phyloP scores from a whole-genome alignment of 2,329 filamentous ascomycete genomes.

The Monosporascus sp. region DNA sequence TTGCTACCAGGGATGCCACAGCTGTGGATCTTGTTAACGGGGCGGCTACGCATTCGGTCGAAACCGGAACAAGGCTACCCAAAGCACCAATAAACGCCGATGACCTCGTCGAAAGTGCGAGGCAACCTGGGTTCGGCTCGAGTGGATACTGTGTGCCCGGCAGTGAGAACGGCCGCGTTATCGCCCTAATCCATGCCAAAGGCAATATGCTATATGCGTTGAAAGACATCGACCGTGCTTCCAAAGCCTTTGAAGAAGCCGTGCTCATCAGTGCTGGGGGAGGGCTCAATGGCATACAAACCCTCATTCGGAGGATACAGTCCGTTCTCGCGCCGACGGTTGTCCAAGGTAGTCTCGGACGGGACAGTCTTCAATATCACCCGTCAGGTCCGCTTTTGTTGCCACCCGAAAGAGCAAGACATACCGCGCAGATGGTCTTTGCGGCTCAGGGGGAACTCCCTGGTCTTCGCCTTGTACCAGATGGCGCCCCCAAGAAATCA shows the following conservation, averaged over 20 bases:
- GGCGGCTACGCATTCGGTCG: neutral
- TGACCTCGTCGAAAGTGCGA: slow-evolving; percentile 8
- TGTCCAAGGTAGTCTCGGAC: slow-evolving; percentile 23
- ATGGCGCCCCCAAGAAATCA: slow-evolving; percentile 67
- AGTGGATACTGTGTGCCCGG: slow-evolving; percentile 83
- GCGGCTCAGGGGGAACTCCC: slow-evolving; percentile 69
- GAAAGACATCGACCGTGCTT: slow-evolving; percentile 74
- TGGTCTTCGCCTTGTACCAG: slow-evolving; percentile 66
- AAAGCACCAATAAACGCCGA: slow-evolving; percentile 7
- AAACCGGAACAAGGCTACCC: neutral
- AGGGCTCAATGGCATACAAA: slow-evolving; percentile 63
- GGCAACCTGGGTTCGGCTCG: slow-evolving; percentile 54
- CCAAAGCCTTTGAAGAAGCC: slow-evolving; percentile 88
- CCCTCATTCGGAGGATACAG: slow-evolving; percentile 74
- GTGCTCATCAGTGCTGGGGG: slow-evolving; percentile 81
- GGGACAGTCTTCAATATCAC: slow-evolving; percentile 20
- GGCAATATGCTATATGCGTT: slow-evolving; percentile 96
- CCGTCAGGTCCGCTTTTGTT: slow-evolving; percentile 65
- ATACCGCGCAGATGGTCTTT: slow-evolving; percentile 81
- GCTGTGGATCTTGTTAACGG: neutral
- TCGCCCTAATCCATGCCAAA: slow-evolving; percentile 93
- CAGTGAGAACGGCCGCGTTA: slow-evolving; percentile 83
- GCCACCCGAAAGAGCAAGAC: slow-evolving; percentile 74
- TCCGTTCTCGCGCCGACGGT: slow-evolving; percentile 54
- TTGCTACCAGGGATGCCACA: neutral